phyloP scores from a whole-genome alignment of 2,329 filamentous ascomycete species.

The Cryoendolithus antarcticus region DNA sequence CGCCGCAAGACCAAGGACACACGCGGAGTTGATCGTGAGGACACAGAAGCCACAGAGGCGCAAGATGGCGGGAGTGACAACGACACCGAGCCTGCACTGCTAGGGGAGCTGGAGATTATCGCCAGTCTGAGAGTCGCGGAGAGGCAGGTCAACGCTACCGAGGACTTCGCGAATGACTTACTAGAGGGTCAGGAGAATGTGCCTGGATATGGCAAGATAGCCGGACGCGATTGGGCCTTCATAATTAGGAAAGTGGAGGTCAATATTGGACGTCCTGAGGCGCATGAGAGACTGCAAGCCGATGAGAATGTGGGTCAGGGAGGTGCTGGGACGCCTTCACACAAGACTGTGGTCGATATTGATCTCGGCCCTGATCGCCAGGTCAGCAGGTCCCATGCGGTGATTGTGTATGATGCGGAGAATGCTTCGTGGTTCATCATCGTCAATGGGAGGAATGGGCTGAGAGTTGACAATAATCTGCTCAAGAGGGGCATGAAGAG shows the following conservation, averaged over 20 bases:
- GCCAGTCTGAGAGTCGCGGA: constrained; percentile 31
- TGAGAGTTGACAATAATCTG: constrained; percentile 65
- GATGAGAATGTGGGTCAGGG: constrained; percentile 13
- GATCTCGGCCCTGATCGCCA: constrained; percentile 53
- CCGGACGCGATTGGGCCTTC: constrained; percentile 72
- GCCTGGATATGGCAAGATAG: constrained; percentile 67
- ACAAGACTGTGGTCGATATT: constrained; percentile 55
- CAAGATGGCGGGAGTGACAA: constrained; percentile 26
- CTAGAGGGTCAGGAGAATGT: constrained; percentile 34
- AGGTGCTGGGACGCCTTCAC: constrained; percentile 14
- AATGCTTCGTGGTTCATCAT: constrained; percentile 62
- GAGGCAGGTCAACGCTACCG: constrained; percentile 42
- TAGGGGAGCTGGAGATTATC: constrained; percentile 32
- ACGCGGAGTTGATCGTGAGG: constrained; percentile 18
- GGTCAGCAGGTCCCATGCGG: constrained; percentile 37
- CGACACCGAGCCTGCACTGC: constrained; percentile 24
- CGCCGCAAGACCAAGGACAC: constrained; percentile 24
- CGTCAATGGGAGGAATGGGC: constrained; percentile 83
- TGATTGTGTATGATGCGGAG: constrained; percentile 34
- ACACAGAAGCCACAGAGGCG: constrained; percentile 27
- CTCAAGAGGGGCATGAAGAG: constrained; percentile 56
- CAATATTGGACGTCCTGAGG: constrained; percentile 56
- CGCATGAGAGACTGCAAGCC: constrained; percentile 20
- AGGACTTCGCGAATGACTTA: constrained; percentile 44
- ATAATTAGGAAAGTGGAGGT: constrained; percentile 65